Evolutionary conservation across 345 rosid species (phyloP).

Genomic region (Citrus unshiu): DNA sequence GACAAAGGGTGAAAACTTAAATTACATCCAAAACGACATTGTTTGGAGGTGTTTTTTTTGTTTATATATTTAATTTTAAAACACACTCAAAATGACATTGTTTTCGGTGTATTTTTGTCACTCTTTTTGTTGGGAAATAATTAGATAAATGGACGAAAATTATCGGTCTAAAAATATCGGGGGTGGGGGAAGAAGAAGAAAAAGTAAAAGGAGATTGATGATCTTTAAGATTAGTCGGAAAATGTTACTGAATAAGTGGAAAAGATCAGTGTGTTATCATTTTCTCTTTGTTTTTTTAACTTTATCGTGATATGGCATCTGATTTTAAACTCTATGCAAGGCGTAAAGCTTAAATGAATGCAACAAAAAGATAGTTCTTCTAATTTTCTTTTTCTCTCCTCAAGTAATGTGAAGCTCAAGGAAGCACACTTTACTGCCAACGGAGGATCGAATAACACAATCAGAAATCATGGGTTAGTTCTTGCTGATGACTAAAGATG

Average conservation of each 20-base stretch:
- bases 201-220: background rate
- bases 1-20: too few species aligned
- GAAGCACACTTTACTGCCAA: background rate
- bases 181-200: too few species aligned
- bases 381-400: background rate
- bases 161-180: too few species aligned
- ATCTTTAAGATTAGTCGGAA: background rate
- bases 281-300: too few species aligned
- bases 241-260: too few species aligned
- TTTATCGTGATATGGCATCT: background rate
- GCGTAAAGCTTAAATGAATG: background rate
- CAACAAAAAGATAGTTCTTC: background rate
- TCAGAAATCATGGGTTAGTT: background rate
- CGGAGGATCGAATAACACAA: background rate
- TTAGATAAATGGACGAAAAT: too few species aligned
- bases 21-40: too few species aligned
- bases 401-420: background rate
- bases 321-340: background rate
- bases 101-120: too few species aligned
- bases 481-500: background rate
- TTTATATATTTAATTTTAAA: too few species aligned
- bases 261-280: background rate
- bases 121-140: too few species aligned
- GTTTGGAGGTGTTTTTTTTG: too few species aligned
- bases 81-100: too few species aligned